Evolutionary conservation across 176 grass and related monocot species (phyloP).

Genomic region (Musa troglodytarum): DNA sequence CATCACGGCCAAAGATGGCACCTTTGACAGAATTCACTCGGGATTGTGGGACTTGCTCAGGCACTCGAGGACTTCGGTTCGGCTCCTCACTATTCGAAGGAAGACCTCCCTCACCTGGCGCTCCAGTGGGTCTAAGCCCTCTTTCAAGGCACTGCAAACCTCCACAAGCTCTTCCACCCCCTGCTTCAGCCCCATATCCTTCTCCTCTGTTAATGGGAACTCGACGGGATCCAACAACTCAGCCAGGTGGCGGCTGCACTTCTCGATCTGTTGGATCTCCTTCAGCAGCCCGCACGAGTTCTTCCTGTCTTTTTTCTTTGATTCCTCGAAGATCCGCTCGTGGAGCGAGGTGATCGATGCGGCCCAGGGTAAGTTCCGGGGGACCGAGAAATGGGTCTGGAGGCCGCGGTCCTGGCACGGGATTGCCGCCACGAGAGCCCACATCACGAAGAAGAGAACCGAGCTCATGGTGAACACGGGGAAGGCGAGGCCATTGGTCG

Average conservation of each 20-base stretch:
- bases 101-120: conserved; percentile 78
- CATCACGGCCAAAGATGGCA: no score
- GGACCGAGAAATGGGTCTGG: conserved; percentile 46
- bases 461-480: conserved; percentile 60
- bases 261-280: conserved; percentile 90
- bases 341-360: conserved; percentile 33
- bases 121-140: conserved; percentile 75
- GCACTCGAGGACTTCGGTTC: conserved; percentile 62
- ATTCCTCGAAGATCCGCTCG: conserved; percentile 74
- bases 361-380: conserved; percentile 62
- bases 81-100: conserved; percentile 62
- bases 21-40: conserved; percentile 20
- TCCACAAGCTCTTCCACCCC: conserved; percentile 39
- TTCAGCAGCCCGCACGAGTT: conserved; percentile 60
- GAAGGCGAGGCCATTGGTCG: conserved; percentile 46
- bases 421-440: conserved; percentile 60
- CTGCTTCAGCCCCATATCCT: conserved; percentile 51
- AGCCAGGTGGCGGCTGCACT: conserved; percentile 48
- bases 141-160: conserved; percentile 48
- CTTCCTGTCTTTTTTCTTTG: conserved; percentile 80
- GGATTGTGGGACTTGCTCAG: conserved; percentile 37
- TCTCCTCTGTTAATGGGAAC: conserved; percentile 45
- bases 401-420: conserved; percentile 89
- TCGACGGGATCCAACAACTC: conserved; percentile 56
- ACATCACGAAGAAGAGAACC: conserved; percentile 49